Evolutionary conservation across 768 basidiomycete species (phyloP).

Genomic region (Agrocybe pediades): DNA sequence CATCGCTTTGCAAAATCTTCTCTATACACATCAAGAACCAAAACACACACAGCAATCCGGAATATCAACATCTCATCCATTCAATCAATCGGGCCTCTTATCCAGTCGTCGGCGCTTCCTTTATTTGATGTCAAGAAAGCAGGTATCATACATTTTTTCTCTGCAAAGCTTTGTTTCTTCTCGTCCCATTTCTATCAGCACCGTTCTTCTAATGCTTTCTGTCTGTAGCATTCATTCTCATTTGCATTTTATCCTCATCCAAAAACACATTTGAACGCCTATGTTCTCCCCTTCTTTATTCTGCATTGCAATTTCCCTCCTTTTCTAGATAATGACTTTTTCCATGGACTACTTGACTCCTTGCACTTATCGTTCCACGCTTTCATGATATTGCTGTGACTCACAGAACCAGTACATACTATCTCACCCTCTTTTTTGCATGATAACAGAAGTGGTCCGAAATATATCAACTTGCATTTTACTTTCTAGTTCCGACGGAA

Average conservation of each 20-base stretch:
- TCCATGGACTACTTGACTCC: slow-evolving; percentile 8
- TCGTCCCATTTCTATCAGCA: not conserved
- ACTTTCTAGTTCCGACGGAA: not conserved
- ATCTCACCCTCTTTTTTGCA: slow-evolving; percentile 28
- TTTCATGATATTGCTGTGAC: not conserved
- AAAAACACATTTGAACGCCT: slow-evolving; percentile 13
- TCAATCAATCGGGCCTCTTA: not conserved
- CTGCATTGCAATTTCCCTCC: slow-evolving; percentile 11
- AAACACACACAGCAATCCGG: slow-evolving; percentile 13
- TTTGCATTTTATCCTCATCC: slow-evolving; percentile 11
- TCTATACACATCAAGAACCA: slow-evolving; percentile 10
- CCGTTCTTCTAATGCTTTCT: not conserved
- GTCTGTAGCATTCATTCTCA: not conserved
- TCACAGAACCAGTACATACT: slow-evolving; percentile 23
- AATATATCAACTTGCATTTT: slow-evolving; percentile 1
- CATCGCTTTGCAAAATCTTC: slow-evolving; percentile 8
- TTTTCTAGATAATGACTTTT: slow-evolving; percentile 7
- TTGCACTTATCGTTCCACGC: not conserved
- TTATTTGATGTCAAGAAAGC: slow-evolving; percentile 2
- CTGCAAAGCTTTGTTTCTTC: not conserved
- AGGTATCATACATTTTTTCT: slow-evolving; percentile 4
- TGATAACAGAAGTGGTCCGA: slow-evolving; percentile 9
- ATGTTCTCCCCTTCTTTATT: slow-evolving; percentile 14
- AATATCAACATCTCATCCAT: slow-evolving; percentile 15
- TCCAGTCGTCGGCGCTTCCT: not conserved